phyloP scores from a whole-genome alignment of 176 grass and related monocot species.

The Musa troglodytarum region DNA sequence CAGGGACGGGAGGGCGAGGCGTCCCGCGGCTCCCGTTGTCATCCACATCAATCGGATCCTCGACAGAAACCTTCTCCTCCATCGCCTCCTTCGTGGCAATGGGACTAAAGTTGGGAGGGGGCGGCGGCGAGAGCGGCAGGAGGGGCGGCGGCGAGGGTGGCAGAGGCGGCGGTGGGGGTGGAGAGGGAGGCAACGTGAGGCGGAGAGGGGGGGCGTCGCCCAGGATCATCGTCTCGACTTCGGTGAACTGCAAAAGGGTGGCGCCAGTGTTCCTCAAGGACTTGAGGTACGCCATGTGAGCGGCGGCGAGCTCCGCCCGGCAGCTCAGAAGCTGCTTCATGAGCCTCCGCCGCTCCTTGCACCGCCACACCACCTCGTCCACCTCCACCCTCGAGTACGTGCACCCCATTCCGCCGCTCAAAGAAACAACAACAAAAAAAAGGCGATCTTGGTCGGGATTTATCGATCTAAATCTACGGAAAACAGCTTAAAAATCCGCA shows the following conservation, averaged over 20 bases:
- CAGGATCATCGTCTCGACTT: conserved; percentile 51
- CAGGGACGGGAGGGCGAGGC: conserved; percentile 50
- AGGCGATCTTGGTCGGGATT: neutral
- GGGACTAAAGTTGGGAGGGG: conserved; percentile 60
- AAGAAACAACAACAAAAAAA: neutral
- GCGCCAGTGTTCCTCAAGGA: conserved; percentile 83
- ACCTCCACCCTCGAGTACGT: conserved; percentile 63
- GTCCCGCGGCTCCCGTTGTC: conserved; percentile 66
- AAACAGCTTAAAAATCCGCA: neutral
- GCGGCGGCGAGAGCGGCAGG: conserved; percentile 41
- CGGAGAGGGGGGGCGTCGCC: conserved; percentile 5
- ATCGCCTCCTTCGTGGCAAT: conserved; percentile 33
- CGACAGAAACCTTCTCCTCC: conserved; percentile 28
- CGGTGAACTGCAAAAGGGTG: conserved; percentile 70
- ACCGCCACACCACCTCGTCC: conserved; percentile 68
- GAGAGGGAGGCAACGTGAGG: conserved; percentile 6
- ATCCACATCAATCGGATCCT: conserved; percentile 46
- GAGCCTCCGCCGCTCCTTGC: conserved; percentile 78
- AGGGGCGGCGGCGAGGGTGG: conserved; percentile 32
- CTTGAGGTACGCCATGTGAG: conserved; percentile 58
- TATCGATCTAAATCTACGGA: neutral
- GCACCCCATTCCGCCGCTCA: conserved; percentile 60
- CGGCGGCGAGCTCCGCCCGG: conserved; percentile 53
- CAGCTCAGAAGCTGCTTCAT: conserved; percentile 71
- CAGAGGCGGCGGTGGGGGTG: conserved; percentile 27